Evolutionary conservation across 805 yeast genomes (phyloP), one percentile per base, ranked within the genome.

Genomic region (Clavispora fructus): DNA sequence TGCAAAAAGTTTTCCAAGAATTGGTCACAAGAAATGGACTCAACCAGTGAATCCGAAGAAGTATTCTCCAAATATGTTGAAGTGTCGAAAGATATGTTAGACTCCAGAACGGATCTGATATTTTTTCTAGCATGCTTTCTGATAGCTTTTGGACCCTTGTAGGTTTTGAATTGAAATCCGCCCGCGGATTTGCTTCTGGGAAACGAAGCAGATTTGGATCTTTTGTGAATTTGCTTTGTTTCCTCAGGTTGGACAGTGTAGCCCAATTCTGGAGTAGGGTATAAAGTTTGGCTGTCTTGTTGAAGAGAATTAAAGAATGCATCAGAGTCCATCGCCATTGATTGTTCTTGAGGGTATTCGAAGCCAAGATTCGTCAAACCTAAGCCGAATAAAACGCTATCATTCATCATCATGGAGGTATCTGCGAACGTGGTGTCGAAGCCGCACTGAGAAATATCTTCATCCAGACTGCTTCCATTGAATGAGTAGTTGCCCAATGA

Each of bases 281-380:
- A 47, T 14, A 25, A 17, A 12, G 16, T 35, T 23, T 10, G 10
- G 8, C 23, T 26, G 39, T 12, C 13, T 17, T 33, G 37, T 11
- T 33, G 37, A 16, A 33, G 13, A 33, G 37, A 33, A 11, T 33
- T 25, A 17, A 33, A 17, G 25, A 16, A 33, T 7, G n/a, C 16
- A 11, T 33, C 25, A 11, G 25, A n/a, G 9, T 27, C 46, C 13
- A n/a, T 35, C 19, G 25, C 49, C 16, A n/a, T 6, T 7, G 14
- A 9, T 31, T 31, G 35, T 11, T 41, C 37, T 9, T 41, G 40
- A 11, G 38, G 47, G 41, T 32, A 43, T 33, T 40, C 43, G 46
- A 42, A 50, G 49, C 58, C 64, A 48, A 61, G 42, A 43, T 60
- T 56, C 58, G 56, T 53, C 29, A 67, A 58, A 13, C 69, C 70